These are phyloP conservation scores for Colletotrichum musae DNA, from an alignment of 2,329 filamentous ascomycete species.

Conservation along the genomic window DNA sequence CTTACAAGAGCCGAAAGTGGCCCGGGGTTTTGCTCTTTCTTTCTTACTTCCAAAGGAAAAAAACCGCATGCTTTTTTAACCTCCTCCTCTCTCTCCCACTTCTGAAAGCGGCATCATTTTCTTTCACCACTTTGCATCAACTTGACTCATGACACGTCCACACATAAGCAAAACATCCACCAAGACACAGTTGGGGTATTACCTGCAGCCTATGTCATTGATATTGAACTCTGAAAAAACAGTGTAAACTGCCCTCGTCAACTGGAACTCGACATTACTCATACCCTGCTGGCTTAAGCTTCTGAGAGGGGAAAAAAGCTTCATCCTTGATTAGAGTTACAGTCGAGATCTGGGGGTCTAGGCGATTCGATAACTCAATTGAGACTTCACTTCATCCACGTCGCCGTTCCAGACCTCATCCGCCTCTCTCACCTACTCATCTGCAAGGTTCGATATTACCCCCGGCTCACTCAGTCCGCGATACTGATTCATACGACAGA, in stretches of 20 bases:
- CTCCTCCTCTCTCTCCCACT: not conserved
- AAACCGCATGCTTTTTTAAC: conserved; percentile 1
- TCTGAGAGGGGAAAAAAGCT: not conserved
- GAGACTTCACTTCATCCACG: not conserved
- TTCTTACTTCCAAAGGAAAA: not conserved
- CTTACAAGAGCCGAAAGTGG: too few relatives aligned
- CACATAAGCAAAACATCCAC: too few relatives aligned
- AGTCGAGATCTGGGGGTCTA: not conserved
- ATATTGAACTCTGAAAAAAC: conserved; percentile 1
- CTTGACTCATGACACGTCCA: conserved; percentile 30
- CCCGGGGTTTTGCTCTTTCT: too few relatives aligned
- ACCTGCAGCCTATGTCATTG: not conserved
- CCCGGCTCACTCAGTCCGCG: too few relatives aligned
- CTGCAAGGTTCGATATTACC: not conserved
- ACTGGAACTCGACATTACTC: not conserved
- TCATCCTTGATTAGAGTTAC: not conserved
- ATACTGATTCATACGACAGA: too few relatives aligned
- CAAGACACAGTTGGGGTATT: not conserved
- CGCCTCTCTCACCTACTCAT: not conserved
- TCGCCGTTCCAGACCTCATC: not conserved
- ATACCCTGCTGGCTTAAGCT: not conserved
- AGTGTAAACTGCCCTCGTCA: not conserved
- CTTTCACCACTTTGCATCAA: not conserved
- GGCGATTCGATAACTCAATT: not conserved
- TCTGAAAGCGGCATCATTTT: conserved; percentile 21